These are phyloP conservation scores for Miamiensis avidus DNA, from an alignment of 169 alveolate species.

Conservation along the genomic window DNA sequence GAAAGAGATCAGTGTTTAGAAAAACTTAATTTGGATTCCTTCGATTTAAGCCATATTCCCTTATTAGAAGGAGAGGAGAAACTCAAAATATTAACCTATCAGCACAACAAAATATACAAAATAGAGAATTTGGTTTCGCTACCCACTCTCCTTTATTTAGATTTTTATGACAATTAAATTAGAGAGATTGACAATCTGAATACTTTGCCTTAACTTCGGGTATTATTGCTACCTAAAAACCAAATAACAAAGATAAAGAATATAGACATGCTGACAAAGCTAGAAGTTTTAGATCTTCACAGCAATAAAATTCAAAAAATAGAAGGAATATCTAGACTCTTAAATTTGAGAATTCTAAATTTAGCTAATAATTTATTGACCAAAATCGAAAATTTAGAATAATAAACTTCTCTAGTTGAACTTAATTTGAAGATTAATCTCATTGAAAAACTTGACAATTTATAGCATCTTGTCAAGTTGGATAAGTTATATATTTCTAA, in stretches of 20 bases:
- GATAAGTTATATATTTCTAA: constrained; percentile 71
- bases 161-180: constrained; percentile 81
- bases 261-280: constrained; percentile 66
- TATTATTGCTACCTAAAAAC: constrained; percentile 82
- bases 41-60: constrained; percentile 86
- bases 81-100: constrained; percentile 68
- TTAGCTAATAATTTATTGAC: constrained; percentile 79
- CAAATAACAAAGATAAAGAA: constrained; percentile 71
- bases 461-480: constrained; percentile 58
- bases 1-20: constrained; percentile 77
- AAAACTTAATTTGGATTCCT: constrained; percentile 72
- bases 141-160: constrained; percentile 77
- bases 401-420: constrained; percentile 64
- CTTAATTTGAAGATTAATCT: constrained; percentile 75
- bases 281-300: constrained; percentile 88
- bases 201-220: constrained; percentile 78
- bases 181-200: constrained; percentile 77
- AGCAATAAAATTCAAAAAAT: constrained; percentile 77
- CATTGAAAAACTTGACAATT: constrained; percentile 66
- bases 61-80: constrained; percentile 88
- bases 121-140: constrained; percentile 81
- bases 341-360: constrained; percentile 76
- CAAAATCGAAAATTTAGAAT: constrained; percentile 69
- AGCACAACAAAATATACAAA: constrained; percentile 75
- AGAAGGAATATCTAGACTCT: constrained; percentile 71